Base-by-base conservation (phyloP, 2,329 filamentous ascomycete species). In the Knoxdaviesia proteae region DNA sequence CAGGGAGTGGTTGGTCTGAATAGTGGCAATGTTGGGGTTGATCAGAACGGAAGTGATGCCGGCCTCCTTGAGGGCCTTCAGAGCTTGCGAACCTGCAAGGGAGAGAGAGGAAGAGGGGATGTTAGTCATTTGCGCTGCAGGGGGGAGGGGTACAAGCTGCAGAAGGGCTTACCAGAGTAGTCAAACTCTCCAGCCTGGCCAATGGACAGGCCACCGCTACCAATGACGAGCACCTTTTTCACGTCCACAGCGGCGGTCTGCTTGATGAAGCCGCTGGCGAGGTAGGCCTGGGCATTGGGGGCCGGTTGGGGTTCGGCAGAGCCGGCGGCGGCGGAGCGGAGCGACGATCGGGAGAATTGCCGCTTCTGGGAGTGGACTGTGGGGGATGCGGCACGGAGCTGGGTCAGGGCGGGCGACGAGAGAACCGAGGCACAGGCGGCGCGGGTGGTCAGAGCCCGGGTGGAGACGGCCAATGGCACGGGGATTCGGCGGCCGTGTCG, bases 151-250 rank as follows among this genome's bases (percentile, higher is more conserved):
- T 7, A 32, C 32, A 9, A 40, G 43, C 39, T 44, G 37, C 31
- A 9, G 8, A n/a, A 36, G 33, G 31, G 69, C 77, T 51, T 69
- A 93, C 86, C 88, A 61, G 90, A 96, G 63, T 96, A 96, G 64
- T 96, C 88, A 55, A 96, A 96, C 67, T 96, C 88, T 65, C 88
- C 88, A 50, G 88, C 88, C 64, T 96, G 88, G 49, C 88, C 88
- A 73, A 96, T 96, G 59, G 84, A 84, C 52, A 96, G 71, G 61
- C 88, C 88, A 65, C 88, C 88, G 64, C 80, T 87, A 46, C 88
- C 88, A 66, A 96, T 94, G 52, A 96, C 87, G 48, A 96, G 68
- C 42, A 96, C 88, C 67, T 96, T 96, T 68, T 93, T 93, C 49
- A 96, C 86, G 58, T 94, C 75, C 41, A 94, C 80, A 44, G 82